A percentile compares a stretch with the other conserved stretches of the same genome.
Conservation (phyloP, 176 grass and related monocot species). For the Triticum timopheevii region DNA sequence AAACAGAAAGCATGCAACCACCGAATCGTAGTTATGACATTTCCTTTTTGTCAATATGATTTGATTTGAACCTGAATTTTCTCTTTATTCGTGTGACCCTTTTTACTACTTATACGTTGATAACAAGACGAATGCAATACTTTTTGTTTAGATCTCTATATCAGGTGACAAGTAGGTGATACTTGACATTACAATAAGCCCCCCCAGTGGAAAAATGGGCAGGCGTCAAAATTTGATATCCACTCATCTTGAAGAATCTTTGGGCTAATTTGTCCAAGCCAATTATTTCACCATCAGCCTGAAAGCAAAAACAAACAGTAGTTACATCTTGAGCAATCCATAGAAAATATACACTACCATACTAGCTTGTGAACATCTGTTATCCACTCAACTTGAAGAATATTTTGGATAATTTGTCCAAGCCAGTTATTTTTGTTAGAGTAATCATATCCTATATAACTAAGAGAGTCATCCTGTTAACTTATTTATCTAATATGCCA, state of each 20-base stretch:
- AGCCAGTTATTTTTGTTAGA: background rate
- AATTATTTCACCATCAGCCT: slow-evolving; percentile 21
- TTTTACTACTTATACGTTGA: background rate
- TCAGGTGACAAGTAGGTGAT: background rate
- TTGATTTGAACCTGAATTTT: background rate
- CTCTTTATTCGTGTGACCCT: background rate
- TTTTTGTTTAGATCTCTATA: background rate
- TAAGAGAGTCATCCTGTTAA: too few species aligned
- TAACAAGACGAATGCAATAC: background rate
- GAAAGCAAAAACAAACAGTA: slow-evolving; percentile 10
- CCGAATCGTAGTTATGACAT: background rate
- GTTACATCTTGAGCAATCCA: slow-evolving; percentile 29
- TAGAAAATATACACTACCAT: background rate
- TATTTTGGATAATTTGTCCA: background rate
- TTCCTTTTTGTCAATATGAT: background rate
- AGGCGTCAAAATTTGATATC: slow-evolving; percentile 24
- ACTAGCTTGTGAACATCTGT: background rate
- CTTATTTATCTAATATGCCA: too few species aligned
- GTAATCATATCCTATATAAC: background rate
- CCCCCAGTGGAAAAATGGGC: slow-evolving; percentile 7
- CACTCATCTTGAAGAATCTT: slow-evolving; percentile 2
- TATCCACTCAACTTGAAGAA: background rate
- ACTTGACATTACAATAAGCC: slow-evolving; percentile 26
- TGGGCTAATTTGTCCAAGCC: background rate
- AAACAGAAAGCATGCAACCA: background rate